Evolutionary conservation across 2,329 filamentous ascomycete genomes (phyloP).

Genomic region (Colletotrichum sp.): DNA sequence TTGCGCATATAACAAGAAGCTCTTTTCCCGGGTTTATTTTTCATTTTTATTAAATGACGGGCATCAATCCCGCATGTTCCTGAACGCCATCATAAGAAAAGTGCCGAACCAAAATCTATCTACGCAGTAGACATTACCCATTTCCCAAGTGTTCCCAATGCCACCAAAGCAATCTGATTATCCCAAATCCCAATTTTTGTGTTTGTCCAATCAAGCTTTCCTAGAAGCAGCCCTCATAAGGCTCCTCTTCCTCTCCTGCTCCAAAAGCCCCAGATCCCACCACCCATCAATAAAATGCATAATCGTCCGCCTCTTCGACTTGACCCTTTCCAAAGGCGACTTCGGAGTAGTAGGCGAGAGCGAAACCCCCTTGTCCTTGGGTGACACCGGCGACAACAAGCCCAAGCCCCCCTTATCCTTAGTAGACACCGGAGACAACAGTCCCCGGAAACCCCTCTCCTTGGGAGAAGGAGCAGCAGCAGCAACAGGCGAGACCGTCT

Average conservation of each 20-base stretch:
- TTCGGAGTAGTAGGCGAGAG: not conserved
- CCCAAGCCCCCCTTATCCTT: not conserved
- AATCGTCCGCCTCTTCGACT: conserved; percentile 50
- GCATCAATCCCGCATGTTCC: not conserved
- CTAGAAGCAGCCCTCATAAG: conserved; percentile 23
- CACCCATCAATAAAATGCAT: conserved; percentile 55
- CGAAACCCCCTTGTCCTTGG: conserved; percentile 15
- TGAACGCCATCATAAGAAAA: not conserved
- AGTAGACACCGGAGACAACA: conserved; percentile 26
- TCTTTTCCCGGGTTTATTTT: not conserved
- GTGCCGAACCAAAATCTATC: not conserved
- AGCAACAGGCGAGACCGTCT: conserved; percentile 18
- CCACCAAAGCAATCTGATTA: not conserved
- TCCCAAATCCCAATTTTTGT: not conserved
- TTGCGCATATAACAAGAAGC: not conserved
- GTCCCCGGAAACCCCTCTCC: not conserved
- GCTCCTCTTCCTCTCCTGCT: conserved; percentile 46
- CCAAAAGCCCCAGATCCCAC: conserved; percentile 59
- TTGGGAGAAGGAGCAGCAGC: not conserved
- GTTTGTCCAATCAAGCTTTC: not conserved
- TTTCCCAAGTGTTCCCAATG: not conserved
- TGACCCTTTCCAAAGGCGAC: conserved; percentile 14
- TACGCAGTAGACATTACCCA: conserved; percentile 21
- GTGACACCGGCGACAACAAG: conserved; percentile 25
- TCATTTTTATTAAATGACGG: not conserved